phyloP scores from a whole-genome alignment of 169 alveolate genomes.

The Perkinsus olseni region DNA sequence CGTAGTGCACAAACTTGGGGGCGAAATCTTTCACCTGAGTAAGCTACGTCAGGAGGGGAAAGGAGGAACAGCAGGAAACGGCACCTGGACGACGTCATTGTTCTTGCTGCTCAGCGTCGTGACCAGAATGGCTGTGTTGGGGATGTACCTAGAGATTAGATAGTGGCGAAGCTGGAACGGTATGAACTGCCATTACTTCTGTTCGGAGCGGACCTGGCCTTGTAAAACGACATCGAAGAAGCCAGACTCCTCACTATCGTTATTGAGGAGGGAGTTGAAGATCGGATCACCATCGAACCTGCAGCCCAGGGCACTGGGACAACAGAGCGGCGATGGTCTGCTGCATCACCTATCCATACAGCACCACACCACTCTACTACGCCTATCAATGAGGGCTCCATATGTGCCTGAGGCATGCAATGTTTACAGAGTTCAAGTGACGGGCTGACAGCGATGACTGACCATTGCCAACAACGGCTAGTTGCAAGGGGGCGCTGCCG shows the following conservation, averaged over 20 bases:
- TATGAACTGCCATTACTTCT: not conserved
- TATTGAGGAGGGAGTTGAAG: not conserved
- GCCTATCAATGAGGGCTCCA: slow-evolving; percentile 13
- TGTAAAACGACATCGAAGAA: not conserved
- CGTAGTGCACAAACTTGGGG: not conserved
- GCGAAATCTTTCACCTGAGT: not conserved
- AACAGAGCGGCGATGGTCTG: not conserved
- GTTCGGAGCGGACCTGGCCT: not conserved
- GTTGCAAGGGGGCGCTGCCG: not conserved
- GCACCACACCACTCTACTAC: slow-evolving; percentile 12
- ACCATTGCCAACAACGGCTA: not conserved
- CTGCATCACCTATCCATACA: not conserved
- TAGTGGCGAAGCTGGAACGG: too few relatives aligned
- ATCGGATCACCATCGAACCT: slow-evolving; percentile 10
- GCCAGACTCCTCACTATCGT: slow-evolving; percentile 7
- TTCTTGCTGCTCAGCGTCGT: not conserved
- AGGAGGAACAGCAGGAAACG: not conserved
- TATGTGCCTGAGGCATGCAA: not conserved
- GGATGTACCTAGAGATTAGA: not conserved
- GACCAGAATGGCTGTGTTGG: not conserved
- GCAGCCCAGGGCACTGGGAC: not conserved
- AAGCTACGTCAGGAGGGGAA: not conserved
- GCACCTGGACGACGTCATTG: slow-evolving; percentile 4
- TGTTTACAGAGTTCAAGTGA: not conserved
- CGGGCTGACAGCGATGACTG: not conserved